phyloP scores from a whole-genome alignment of 169 alveolate species.

The Plasmodium inui region DNA sequence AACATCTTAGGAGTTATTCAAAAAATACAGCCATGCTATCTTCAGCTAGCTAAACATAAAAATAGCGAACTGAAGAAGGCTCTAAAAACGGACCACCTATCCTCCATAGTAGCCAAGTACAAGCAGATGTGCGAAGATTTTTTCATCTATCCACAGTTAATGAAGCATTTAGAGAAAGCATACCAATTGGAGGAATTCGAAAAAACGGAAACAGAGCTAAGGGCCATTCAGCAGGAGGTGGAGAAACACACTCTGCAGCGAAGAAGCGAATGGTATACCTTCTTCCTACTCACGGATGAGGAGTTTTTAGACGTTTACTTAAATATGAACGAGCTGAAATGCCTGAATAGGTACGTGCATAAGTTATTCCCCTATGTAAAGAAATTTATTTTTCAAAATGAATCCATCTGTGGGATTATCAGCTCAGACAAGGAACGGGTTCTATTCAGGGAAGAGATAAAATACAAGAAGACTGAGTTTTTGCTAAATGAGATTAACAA shows the following conservation, averaged over 20 bases:
- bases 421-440: constrained; percentile 17
- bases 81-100: background rate
- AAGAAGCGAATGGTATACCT: constrained; percentile 18
- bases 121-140: constrained; percentile 54
- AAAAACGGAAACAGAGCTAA: background rate
- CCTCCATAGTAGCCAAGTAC: background rate
- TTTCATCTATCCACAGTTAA: constrained; percentile 50
- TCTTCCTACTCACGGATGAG: constrained; percentile 17
- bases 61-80: constrained; percentile 35
- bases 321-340: constrained; percentile 13
- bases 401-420: constrained; percentile 22
- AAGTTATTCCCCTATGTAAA: constrained; percentile 18
- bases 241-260: constrained; percentile 8
- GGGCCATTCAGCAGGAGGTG: background rate
- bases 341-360: constrained; percentile 14
- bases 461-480: constrained; percentile 47
- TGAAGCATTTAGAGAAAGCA: constrained; percentile 24
- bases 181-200: constrained; percentile 1
- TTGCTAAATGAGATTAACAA: constrained; percentile 22
- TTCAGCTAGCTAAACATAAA: constrained; percentile 25
- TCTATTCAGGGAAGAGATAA: constrained; percentile 39
- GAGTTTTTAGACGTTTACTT: constrained; percentile 37
- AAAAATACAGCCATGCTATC: constrained; percentile 16
- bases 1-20: background rate
- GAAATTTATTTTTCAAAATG: constrained; percentile 56